These are phyloP conservation scores for Boletellus ananiceps DNA, from an alignment of 768 basidiomycete species.

Conservation along the genomic window DNA sequence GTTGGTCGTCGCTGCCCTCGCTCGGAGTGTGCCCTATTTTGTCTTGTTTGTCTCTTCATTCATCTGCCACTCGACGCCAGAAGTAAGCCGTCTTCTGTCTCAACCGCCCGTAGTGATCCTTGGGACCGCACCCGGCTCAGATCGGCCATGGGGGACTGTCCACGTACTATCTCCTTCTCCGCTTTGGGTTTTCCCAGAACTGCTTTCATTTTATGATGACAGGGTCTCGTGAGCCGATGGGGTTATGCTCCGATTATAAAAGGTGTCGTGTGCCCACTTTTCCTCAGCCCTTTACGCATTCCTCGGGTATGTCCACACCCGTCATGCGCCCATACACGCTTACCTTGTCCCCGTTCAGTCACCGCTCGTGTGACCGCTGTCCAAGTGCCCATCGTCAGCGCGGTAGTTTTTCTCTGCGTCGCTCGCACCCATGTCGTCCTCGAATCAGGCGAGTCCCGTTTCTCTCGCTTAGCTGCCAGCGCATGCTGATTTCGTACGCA, in stretches of 20 bases:
- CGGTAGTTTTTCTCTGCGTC: too few species aligned
- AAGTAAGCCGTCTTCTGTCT: too few species aligned
- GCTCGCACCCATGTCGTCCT: neutral
- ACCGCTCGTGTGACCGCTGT: too few species aligned
- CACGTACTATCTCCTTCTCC: slow-evolving; percentile 14
- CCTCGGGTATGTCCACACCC: slow-evolving; percentile 1
- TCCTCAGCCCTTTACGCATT: neutral
- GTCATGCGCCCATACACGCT: too few species aligned
- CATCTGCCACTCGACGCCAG: slow-evolving; percentile 2
- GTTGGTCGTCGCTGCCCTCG: slow-evolving; percentile 6
- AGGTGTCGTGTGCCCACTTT: slow-evolving; percentile 23
- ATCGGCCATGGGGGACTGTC: neutral
- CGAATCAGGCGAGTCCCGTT: neutral
- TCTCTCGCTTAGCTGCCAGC: neutral
- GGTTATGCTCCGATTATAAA: slow-evolving; percentile 18
- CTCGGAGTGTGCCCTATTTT: slow-evolving; percentile 24
- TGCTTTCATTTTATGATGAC: slow-evolving; percentile 13
- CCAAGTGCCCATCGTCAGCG: too few species aligned
- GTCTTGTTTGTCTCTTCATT: slow-evolving; percentile 30
- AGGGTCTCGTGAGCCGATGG: slow-evolving; percentile 3
- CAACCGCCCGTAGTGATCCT: slow-evolving; percentile 3
- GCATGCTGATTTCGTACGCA: too few species aligned
- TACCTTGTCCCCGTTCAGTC: too few species aligned
- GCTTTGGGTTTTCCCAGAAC: slow-evolving; percentile 1
- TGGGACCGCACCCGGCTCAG: neutral